Evolutionary conservation across 495 filamentous ascomycete genomes (phyloP), one percentile per base, ranked within the genome.

Genomic region (Arthonia radiata): DNA sequence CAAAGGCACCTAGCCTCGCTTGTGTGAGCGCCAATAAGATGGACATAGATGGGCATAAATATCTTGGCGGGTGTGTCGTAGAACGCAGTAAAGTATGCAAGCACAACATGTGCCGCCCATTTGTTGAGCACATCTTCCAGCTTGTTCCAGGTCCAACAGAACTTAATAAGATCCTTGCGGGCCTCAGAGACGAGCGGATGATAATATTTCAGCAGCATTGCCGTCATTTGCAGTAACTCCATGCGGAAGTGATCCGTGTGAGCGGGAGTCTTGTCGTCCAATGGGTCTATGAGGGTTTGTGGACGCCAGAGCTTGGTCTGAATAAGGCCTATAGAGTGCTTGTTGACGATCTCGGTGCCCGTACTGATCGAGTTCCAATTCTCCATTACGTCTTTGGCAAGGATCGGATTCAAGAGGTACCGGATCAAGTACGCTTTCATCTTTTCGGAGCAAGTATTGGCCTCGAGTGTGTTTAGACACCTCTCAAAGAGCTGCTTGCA

Each of bases 41-140:
- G 77, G 28, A 79, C 67, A 39, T 94, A 94, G 22, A 94, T 81
- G 41, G 92, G 83, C 10, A 71, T 71, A 2, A 83, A 81, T 27
- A 99, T 93, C 56, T 94, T 94, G 26, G 75, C 61, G 1, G 89
- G 89, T 0, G 89, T 92, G 39, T 99, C 89, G 38, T 90, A 99
- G 35, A 86, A 73, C 0, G 79, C 77, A 34, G 94, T 92, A 54
- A 99, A 99, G 47, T 91, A 94, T 5, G 75, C 82, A 35, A 94
- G 90, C 3, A 94, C 62, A 7, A 93, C 82, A 42, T 99, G 94
- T 4, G 89, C 83, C 12, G 82, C 89, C 44, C 94, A 81, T 42
- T 99, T 99, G 54, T 94, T 94, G 55, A 99, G 92, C 33, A 90
- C 76, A 44, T 99, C 89, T 43, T 99, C 89, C 13, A 99, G 66